phyloP scores from a whole-genome alignment of 495 filamentous ascomycete species.

The Stereocaulon alpinum region DNA sequence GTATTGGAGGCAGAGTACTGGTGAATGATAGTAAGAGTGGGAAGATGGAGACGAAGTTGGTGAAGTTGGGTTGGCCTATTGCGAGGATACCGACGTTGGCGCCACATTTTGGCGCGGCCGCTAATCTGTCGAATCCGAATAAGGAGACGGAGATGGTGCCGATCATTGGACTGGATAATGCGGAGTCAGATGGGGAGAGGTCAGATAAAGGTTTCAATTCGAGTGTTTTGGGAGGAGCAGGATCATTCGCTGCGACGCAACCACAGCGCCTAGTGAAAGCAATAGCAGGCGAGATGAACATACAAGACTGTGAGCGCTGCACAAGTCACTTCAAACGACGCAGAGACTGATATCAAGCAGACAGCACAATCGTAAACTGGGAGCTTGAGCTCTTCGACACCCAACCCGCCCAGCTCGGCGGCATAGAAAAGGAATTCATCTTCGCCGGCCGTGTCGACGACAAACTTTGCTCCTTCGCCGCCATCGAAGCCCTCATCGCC shows the following conservation, averaged over 20 bases:
- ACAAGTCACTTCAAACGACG: not conserved
- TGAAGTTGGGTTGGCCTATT: constrained; percentile 88
- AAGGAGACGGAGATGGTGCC: constrained; percentile 89
- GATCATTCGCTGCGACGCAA: constrained; percentile 69
- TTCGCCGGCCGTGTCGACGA: constrained; percentile 94
- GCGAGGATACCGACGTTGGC: constrained; percentile 88
- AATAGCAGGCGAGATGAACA: constrained; percentile 62
- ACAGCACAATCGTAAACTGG: constrained; percentile 77
- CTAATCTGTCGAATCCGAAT: constrained; percentile 64
- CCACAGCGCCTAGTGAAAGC: constrained; percentile 74
- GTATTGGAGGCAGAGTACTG: constrained; percentile 79
- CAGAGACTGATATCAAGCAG: constrained; percentile 6
- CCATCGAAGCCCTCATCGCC: constrained; percentile 73
- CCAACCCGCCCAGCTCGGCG: constrained; percentile 74
- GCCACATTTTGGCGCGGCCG: constrained; percentile 79
- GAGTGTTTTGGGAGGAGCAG: constrained; percentile 29
- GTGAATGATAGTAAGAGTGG: constrained; percentile 61
- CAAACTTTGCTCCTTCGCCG: constrained; percentile 90
- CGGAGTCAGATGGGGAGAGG: constrained; percentile 35
- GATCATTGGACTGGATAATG: constrained; percentile 80
- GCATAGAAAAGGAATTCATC: constrained; percentile 87
- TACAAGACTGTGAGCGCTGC: constrained; percentile 44
- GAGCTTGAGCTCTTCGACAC: constrained; percentile 94
- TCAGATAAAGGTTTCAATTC: constrained; percentile 13
- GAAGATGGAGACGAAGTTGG: constrained; percentile 73